Evolutionary conservation across 2,329 filamentous ascomycete species (phyloP), one percentile per base, ranked within the genome.

Genomic region (Clarireedia monteithiana): DNA sequence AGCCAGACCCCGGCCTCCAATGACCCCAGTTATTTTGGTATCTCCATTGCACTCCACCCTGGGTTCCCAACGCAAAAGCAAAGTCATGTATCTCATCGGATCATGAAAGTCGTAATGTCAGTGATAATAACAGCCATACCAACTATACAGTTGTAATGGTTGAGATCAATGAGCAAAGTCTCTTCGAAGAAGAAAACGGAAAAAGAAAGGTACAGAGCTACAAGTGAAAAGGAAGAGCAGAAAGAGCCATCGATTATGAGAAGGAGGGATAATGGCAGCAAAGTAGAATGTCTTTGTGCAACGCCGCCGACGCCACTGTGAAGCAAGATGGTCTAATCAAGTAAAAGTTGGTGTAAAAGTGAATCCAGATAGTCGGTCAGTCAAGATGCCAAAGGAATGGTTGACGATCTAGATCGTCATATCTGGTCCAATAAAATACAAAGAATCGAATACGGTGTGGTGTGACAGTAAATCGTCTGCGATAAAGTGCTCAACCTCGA

Each of bases 351-450:
- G 50, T 59, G 42, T 56, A 58, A 57, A 58, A 53, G 60, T 47
- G 26, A 57, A 60, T 60, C 59, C 64, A 65, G 62, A 62, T 66
- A 47, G 55, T 36, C 40, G 55, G 44, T 57, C 54, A 48, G 46
- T 59, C 58, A 58, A 61, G 42, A 63, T 64, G 56, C 60, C 58
- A 60, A 63, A 55, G 46, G 57, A 55, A 63, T 59, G 48, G 52
- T 61, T 48, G 57, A 56, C 54, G 53, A 60, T 44, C 27, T 30
- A 50, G 46, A 51, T 50, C 50, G 54, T 50, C 53, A 54, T 62
- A 67, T 62, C 63, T 62, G 62, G 57, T 63, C 63, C 61, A 66
- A 64, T 60, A 67, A 67, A 63, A 66, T 67, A 67, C 65, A 68
- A 49, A 63, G 63, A 67, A 67, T 60, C 20, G 60, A 66, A 66